Evolutionary conservation across 192 early-diverging fungal genomes (phyloP).

Genomic region (Backusella parvicylindrica): DNA sequence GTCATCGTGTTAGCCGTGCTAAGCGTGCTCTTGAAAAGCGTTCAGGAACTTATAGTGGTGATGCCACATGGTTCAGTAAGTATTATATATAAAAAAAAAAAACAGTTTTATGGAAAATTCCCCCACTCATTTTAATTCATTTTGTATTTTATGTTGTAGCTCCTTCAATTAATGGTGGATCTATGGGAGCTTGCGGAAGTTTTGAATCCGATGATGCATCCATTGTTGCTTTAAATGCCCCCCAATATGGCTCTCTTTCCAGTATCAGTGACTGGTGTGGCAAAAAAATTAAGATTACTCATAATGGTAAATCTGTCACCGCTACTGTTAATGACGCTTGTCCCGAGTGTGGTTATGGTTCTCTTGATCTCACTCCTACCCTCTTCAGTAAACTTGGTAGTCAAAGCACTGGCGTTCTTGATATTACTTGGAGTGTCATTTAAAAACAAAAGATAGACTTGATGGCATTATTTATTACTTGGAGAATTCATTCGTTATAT

Average conservation of each 20-base stretch:
- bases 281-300: conserved; percentile 23
- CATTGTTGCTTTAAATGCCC: conserved; percentile 44
- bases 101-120: no score
- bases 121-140: no score
- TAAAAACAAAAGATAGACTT: conserved; percentile 20
- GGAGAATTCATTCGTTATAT: background rate
- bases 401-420: conserved; percentile 28
- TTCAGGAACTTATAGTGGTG: conserved; percentile 19
- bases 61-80: conserved; percentile 41
- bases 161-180: conserved; percentile 21
- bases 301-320: conserved; percentile 30
- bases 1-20: conserved; percentile 1
- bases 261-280: conserved; percentile 31
- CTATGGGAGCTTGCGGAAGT: conserved; percentile 32
- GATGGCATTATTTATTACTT: background rate
- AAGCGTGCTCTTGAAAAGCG: conserved; percentile 15
- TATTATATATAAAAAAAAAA: background rate
- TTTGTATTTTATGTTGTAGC: no score
- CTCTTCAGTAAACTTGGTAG: conserved; percentile 38
- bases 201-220: conserved; percentile 34
- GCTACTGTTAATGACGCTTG: conserved; percentile 43
- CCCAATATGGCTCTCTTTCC: conserved; percentile 28
- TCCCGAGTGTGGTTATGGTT: conserved; percentile 32
- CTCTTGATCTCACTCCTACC: conserved; percentile 39
- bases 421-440: conserved; percentile 38